phyloP scores from a whole-genome alignment of 768 basidiomycete species.

The Xerocomus potaroensis region DNA sequence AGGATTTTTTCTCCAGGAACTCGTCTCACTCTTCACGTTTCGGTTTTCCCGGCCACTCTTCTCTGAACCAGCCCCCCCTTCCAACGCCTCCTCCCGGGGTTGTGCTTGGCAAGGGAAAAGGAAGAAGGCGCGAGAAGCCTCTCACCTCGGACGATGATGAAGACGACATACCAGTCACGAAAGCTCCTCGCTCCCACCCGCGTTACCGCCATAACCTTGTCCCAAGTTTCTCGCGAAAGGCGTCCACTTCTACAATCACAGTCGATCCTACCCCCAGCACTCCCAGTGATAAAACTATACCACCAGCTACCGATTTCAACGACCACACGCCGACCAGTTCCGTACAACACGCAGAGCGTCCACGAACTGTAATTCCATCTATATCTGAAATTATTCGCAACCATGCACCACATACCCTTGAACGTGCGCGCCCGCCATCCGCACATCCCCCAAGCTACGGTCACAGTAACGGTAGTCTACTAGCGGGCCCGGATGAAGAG shows the following conservation, averaged over 20 bases:
- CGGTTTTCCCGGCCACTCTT: conserved; percentile 59
- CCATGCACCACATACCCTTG: conserved; percentile 60
- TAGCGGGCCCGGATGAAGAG: conserved; percentile 45
- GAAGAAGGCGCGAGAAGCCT: conserved; percentile 20
- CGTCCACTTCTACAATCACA: conserved; percentile 31
- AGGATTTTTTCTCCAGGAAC: conserved; percentile 46
- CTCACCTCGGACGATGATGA: conserved; percentile 55
- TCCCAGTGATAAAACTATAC: conserved; percentile 14
- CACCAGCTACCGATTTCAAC: conserved; percentile 7
- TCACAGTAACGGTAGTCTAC: conserved; percentile 42
- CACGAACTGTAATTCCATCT: conserved; percentile 62
- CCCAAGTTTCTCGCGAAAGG: conserved; percentile 22
- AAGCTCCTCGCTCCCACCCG: conserved; percentile 14
- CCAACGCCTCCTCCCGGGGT: conserved; percentile 81
- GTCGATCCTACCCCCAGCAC: conserved; percentile 16
- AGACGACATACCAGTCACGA: conserved; percentile 19
- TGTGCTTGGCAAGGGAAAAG: conserved; percentile 52
- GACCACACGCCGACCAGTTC: conserved; percentile 7
- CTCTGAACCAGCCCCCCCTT: conserved; percentile 77
- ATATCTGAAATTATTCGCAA: conserved; percentile 86
- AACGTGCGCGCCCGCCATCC: conserved; percentile 43
- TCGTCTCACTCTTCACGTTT: conserved; percentile 48
- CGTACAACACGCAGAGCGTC: conserved; percentile 25
- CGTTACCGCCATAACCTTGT: conserved; percentile 19
- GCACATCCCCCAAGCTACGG: conserved; percentile 45